phyloP scores from a whole-genome alignment of 192 early-diverging fungal genomes.

The Coemansia sp. region DNA sequence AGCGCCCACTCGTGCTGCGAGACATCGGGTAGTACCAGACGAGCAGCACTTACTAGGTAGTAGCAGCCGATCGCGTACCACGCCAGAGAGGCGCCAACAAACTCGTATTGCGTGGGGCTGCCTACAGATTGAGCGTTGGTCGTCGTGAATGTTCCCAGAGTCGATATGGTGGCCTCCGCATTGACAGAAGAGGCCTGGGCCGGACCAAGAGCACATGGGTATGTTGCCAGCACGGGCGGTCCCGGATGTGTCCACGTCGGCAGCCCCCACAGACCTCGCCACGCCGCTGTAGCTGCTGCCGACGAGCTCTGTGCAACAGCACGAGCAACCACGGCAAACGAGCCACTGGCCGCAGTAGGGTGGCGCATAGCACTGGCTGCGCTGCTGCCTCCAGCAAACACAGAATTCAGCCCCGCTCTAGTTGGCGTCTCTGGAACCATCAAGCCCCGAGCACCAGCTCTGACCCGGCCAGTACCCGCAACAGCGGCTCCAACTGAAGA shows the following conservation, averaged over 20 bases:
- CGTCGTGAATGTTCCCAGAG: constrained; percentile 34
- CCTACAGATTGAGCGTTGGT: constrained; percentile 36
- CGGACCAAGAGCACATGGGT: constrained; percentile 46
- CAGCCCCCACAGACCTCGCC: constrained; percentile 54
- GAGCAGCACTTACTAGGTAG: constrained; percentile 37
- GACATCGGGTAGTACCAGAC: constrained; percentile 11
- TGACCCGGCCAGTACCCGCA: constrained; percentile 31
- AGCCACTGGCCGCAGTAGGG: constrained; percentile 9
- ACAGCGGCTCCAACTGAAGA: constrained; percentile 25
- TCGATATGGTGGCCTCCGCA: constrained; percentile 30
- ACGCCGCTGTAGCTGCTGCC: constrained; percentile 28
- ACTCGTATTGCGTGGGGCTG: constrained; percentile 49
- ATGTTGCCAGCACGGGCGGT: constrained; percentile 47
- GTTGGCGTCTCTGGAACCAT: constrained; percentile 45
- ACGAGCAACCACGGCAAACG: constrained; percentile 5
- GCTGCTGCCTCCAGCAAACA: constrained; percentile 6
- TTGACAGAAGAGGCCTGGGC: constrained; percentile 21
- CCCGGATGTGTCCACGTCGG: constrained; percentile 52
- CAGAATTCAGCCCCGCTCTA: constrained; percentile 6
- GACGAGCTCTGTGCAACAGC: constrained; percentile 28
- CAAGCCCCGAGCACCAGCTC: constrained; percentile 42
- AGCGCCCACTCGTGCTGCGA: constrained; percentile 38
- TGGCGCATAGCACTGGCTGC: constrained; percentile 7
- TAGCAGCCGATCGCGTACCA: constrained; percentile 57
- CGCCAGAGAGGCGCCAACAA: constrained; percentile 45